Conservation (phyloP, 2,329 filamentous ascomycete genomes). For the Pseudogymnoascus sp. region DNA sequence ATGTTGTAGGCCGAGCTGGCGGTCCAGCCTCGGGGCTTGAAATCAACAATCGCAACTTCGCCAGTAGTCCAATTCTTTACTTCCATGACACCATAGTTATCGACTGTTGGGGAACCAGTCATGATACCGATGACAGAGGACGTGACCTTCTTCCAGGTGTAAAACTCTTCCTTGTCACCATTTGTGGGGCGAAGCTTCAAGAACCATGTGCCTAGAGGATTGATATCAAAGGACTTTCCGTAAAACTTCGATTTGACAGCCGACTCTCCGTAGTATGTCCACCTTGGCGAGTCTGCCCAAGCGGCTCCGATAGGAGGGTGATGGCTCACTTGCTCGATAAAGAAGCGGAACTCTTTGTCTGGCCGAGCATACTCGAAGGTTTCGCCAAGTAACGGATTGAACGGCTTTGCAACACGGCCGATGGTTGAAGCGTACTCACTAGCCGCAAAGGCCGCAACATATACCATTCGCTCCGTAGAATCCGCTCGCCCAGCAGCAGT, state of each 20-base stretch:
- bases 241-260: slow-evolving; percentile 96
- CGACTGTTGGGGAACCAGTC: slow-evolving; percentile 90
- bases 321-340: slow-evolving; percentile 96
- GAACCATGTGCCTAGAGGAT: slow-evolving; percentile 96
- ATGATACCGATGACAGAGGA: slow-evolving; percentile 98
- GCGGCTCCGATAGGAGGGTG: slow-evolving; percentile 92
- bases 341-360: slow-evolving; percentile 96
- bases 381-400: slow-evolving; percentile 92
- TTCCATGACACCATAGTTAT: slow-evolving; percentile 96
- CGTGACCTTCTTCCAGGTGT: slow-evolving; percentile 98
- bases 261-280: slow-evolving; percentile 97
- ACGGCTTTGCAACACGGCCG: slow-evolving; percentile 92
- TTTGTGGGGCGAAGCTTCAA: slow-evolving; percentile 69
- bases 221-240: slow-evolving; percentile 95
- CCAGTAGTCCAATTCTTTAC: slow-evolving; percentile 96
- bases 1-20: slow-evolving; percentile 86
- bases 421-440: slow-evolving; percentile 97
- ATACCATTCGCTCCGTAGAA: slow-evolving; percentile 85
- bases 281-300: slow-evolving; percentile 84
- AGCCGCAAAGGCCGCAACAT: slow-evolving; percentile 90
- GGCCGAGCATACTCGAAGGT: slow-evolving; percentile 95
- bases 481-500: slow-evolving; percentile 77
- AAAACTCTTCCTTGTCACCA: slow-evolving; percentile 75
- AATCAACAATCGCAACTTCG: slow-evolving; percentile 81
- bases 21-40: slow-evolving; percentile 95